Evolutionary conservation across 495 filamentous ascomycete species (phyloP), one percentile per base, ranked within the genome.

Genomic region (Penicillium longicatenatum): DNA sequence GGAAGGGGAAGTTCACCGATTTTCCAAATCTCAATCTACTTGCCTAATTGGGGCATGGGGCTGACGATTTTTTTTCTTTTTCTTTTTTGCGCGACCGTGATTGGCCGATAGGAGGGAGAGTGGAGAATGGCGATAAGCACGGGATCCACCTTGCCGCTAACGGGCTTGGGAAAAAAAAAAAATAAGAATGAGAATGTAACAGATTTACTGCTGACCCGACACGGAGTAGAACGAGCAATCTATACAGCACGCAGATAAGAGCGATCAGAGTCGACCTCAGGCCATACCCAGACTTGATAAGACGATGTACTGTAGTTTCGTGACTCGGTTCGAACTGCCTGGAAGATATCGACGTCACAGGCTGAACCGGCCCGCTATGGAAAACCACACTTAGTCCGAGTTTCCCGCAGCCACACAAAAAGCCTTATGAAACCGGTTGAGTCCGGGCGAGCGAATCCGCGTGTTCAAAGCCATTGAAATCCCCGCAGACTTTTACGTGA

Each of bases 21-120:
- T 11, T 46, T 9, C 45, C 8, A 48, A 48, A 48, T 48, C 45
- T 48, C 45, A 48, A 48, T 48, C 45, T n/a, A 48, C 22, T 29
- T 48, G 45, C 45, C 45, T 14, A 17, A 48, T 48, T 48, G 11
- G 24, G 42, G 20, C 42, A 11, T 22, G 42, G 42, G 11, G 37
- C 37, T 39, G 37, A 39, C 17, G 3, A n/a, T 46, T 26, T 21
- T 44, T 44, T 20, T 44, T 44, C 14, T 41, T 41, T 41, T 41
- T 26, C 26, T 5, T 26, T 26, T 26, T 5, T 26, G 4, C 7
- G n/a, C 35, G 12, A 3, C 5, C 1, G 3, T 39, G 5, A 39
- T 39, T 39, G 35, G 35, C 1, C 2, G 41, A 21, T 19, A 9
- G 41, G 8, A 20, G 20, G 5, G 7, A 6, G 10, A 44, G 41